A percentile compares a stretch with the other conserved stretches of the same genome.
These are phyloP conservation scores for Trichoderma atroviride DNA, from an alignment of 2,329 filamentous ascomycete species.

Conservation along the genomic window DNA sequence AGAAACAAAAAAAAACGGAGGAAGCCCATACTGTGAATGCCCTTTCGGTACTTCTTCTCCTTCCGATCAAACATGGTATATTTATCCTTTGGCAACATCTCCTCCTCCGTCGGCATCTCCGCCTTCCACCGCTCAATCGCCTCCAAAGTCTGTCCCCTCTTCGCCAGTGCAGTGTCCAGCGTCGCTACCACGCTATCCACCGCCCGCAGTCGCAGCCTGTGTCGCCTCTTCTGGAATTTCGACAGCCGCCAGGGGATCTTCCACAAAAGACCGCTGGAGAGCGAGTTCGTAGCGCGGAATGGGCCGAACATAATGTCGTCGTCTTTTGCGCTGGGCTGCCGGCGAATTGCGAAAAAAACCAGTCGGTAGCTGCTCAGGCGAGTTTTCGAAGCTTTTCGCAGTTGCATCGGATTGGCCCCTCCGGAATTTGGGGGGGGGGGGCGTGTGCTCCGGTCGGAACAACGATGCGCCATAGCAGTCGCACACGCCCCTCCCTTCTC, in stretches of 20 bases:
- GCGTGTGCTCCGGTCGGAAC: slow-evolving; percentile 22
- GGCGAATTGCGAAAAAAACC: background rate
- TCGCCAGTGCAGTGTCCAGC: slow-evolving; percentile 75
- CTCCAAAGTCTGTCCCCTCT: slow-evolving; percentile 71
- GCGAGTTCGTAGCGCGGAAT: slow-evolving; percentile 75
- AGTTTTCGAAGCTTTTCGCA: slow-evolving; percentile 20
- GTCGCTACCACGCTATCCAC: slow-evolving; percentile 89
- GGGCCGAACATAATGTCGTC: slow-evolving; percentile 72
- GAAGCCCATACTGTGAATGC: slow-evolving; percentile 84
- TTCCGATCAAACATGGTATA: slow-evolving; percentile 98
- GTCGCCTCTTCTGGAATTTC: slow-evolving; percentile 83
- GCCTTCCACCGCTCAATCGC: slow-evolving; percentile 87
- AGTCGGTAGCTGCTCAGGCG: background rate
- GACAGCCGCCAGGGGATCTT: slow-evolving; percentile 98
- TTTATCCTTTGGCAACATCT: slow-evolving; percentile 96
- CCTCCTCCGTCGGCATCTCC: slow-evolving; percentile 92
- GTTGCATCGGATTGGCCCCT: slow-evolving; percentile 18
- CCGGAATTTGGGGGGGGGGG: background rate
- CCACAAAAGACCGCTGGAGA: slow-evolving; percentile 85
- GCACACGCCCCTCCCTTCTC: slow-evolving; percentile 8
- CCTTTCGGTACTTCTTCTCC: slow-evolving; percentile 93
- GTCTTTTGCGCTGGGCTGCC: background rate
- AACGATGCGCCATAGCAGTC: slow-evolving; percentile 25
- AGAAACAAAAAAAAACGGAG: background rate
- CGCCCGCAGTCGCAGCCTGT: slow-evolving; percentile 77